Percentiles rank a stretch among this genome's conserved stretches.
These are phyloP conservation scores for Apiotrichum sp. DNA, from an alignment of 1,284 basidiomycete genomes.

Conservation along the genomic window DNA sequence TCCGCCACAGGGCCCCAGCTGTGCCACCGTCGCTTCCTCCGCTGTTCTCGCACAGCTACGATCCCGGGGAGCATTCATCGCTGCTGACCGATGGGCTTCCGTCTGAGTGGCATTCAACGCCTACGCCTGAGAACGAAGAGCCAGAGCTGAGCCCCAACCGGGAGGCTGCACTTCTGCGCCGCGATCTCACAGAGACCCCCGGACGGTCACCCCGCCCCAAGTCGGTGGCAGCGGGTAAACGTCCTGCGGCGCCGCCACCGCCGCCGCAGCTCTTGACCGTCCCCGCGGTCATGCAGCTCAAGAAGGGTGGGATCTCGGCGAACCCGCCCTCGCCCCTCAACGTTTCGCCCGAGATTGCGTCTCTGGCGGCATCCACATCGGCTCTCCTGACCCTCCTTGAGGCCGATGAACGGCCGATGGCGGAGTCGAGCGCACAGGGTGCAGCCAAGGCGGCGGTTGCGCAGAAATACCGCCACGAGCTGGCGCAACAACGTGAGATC, in stretches of 20 bases:
- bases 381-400: constrained; percentile 34
- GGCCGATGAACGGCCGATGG: constrained; percentile 1
- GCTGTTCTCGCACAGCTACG: not conserved
- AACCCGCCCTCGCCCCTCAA: not conserved
- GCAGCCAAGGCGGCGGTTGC: constrained; percentile 15
- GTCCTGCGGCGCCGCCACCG: not conserved
- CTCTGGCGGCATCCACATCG: not conserved
- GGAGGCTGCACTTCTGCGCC: not conserved
- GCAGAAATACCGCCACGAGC: constrained; percentile 2
- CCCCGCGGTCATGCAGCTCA: not conserved
- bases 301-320: not conserved
- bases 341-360: not conserved
- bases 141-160: not conserved
- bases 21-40: not conserved
- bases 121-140: not conserved
- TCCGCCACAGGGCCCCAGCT: not conserved
- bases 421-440: constrained; percentile 21
- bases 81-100: not conserved
- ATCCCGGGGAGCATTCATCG: not conserved
- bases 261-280: not conserved
- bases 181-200: not conserved
- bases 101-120: no score
- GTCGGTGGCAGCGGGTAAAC: not conserved
- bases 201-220: not conserved
- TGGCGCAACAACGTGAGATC: constrained; percentile 10